These are phyloP conservation scores for Microbotryum intermedium DNA, from an alignment of 1,284 basidiomycete genomes.

Conservation along the genomic window DNA sequence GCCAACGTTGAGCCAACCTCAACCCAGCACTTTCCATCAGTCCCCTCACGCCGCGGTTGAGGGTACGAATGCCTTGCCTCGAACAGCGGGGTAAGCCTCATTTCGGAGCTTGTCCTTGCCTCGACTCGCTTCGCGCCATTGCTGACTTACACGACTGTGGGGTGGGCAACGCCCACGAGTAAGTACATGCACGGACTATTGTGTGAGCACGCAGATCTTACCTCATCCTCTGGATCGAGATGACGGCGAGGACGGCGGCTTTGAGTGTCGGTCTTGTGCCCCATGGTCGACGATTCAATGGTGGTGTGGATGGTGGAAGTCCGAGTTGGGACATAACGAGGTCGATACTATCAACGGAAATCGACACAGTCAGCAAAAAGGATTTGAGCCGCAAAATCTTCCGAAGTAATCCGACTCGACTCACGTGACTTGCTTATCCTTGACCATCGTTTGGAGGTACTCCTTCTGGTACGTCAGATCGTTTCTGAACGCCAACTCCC, in stretches of 20 bases:
- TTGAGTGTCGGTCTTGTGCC: slow-evolving; percentile 14
- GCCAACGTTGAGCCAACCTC: too few species aligned
- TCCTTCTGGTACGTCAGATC: slow-evolving; percentile 78
- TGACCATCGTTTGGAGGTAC: slow-evolving; percentile 45
- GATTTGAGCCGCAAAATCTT: not conserved
- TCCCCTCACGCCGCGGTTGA: too few species aligned
- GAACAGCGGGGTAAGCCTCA: slow-evolving; percentile 25
- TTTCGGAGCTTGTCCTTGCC: slow-evolving; percentile 24
- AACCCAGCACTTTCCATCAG: too few species aligned
- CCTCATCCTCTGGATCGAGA: slow-evolving; percentile 28
- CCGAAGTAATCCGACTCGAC: not conserved
- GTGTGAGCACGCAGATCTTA: not conserved
- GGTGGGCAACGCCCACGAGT: not conserved
- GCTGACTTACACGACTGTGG: slow-evolving; percentile 7
- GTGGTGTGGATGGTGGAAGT: slow-evolving; percentile 8
- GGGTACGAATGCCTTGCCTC: slow-evolving; percentile 26
- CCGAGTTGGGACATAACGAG: slow-evolving; percentile 9
- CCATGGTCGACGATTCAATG: not conserved
- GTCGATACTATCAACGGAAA: slow-evolving; percentile 16
- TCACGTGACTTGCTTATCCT: slow-evolving; percentile 29
- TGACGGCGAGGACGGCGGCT: slow-evolving; percentile 21
- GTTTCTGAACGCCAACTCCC: slow-evolving; percentile 72
- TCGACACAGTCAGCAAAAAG: not conserved
- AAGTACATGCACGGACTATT: not conserved
- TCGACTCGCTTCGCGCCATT: slow-evolving; percentile 20